Conservation (phyloP, 306 rosid genomes). For the Vachellia pachyceras region DNA sequence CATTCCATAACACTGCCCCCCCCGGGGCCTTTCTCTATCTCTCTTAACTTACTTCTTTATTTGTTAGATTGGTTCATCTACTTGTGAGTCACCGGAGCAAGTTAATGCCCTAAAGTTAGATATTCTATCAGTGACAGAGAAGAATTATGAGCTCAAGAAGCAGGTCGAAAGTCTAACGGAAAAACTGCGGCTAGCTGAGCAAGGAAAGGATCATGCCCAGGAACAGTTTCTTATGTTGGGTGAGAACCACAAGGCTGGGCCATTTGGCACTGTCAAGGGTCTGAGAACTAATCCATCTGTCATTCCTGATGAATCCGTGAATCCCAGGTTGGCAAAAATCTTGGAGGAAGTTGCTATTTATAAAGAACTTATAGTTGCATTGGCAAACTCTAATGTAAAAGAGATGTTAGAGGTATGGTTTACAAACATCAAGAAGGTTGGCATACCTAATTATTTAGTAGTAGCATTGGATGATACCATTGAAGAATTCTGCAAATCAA, state of each 20-base stretch:
- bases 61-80: conserved; percentile 56
- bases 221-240: conserved; percentile 67
- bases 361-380: conserved; percentile 71
- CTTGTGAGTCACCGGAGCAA: conserved; percentile 62
- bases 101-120: conserved; percentile 54
- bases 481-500: conserved; percentile 69
- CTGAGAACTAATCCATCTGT: conserved; percentile 84
- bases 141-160: conserved; percentile 62
- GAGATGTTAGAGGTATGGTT: conserved; percentile 76
- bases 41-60: conserved; percentile 8
- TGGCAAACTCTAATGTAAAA: conserved; percentile 80
- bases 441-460: conserved; percentile 76
- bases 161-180: conserved; percentile 58
- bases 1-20: neutral
- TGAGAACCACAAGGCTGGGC: conserved; percentile 80
- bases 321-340: conserved; percentile 76
- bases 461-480: conserved; percentile 71
- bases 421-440: conserved; percentile 73
- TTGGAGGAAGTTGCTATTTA: conserved; percentile 70
- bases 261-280: conserved; percentile 79
- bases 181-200: conserved; percentile 66
- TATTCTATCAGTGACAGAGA: conserved; percentile 50
- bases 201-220: conserved; percentile 70
- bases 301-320: conserved; percentile 71
- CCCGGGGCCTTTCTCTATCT: neutral